Percentiles rank a stretch among this genome's conserved stretches.
Conservation (phyloP, 768 basidiomycete species). For the Tricholoma flavovirens region DNA sequence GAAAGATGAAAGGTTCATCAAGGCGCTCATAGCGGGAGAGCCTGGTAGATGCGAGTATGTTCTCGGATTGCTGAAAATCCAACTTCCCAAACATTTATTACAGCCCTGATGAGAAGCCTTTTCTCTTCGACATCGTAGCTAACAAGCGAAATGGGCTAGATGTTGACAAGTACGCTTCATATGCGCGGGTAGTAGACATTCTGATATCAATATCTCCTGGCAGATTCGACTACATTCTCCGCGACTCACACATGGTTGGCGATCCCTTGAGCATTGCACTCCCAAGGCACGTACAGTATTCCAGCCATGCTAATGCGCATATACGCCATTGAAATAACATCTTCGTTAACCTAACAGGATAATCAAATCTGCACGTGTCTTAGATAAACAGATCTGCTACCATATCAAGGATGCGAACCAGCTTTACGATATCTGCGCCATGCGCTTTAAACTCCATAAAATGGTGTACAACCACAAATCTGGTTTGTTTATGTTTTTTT, state of each 20-base stretch:
- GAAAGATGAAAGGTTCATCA: slow-evolving; percentile 56
- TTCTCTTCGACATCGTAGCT: slow-evolving; percentile 81
- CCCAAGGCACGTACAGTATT: slow-evolving; percentile 31
- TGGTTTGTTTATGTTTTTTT: slow-evolving; percentile 34
- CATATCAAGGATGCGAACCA: slow-evolving; percentile 77
- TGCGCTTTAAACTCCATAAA: slow-evolving; percentile 78
- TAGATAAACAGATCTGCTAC: slow-evolving; percentile 72
- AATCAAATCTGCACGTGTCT: slow-evolving; percentile 68
- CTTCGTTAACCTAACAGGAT: slow-evolving; percentile 37
- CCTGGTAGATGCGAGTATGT: slow-evolving; percentile 43
- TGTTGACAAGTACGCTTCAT: slow-evolving; percentile 68
- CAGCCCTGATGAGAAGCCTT: slow-evolving; percentile 52
- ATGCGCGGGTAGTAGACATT: neutral
- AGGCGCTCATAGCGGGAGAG: slow-evolving; percentile 74
- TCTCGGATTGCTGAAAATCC: neutral
- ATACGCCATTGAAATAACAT: neutral
- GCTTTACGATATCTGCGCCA: slow-evolving; percentile 67
- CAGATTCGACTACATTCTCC: slow-evolving; percentile 78
- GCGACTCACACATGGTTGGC: slow-evolving; percentile 71
- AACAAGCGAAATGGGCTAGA: slow-evolving; percentile 80
- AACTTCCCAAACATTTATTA: neutral
- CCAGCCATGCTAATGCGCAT: neutral
- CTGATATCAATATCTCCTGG: neutral
- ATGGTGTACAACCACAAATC: slow-evolving; percentile 80
- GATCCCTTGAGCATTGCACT: slow-evolving; percentile 50